These are phyloP conservation scores for Xylaria curta DNA, from an alignment of 495 filamentous ascomycete species.

Conservation along the genomic window DNA sequence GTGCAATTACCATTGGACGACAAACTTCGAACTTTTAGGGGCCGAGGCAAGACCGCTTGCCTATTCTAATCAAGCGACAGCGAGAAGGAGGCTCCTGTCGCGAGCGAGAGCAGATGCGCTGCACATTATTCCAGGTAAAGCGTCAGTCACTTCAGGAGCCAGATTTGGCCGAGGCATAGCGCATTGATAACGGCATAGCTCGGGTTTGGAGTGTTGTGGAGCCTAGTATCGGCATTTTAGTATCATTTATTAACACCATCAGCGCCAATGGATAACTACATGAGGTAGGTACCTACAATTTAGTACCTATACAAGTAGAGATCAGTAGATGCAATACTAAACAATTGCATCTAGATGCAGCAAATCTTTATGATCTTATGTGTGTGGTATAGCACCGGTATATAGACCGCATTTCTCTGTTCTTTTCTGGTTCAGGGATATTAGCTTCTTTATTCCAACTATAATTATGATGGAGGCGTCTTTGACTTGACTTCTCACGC, in stretches of 20 bases:
- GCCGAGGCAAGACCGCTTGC: not conserved
- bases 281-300: too few species aligned
- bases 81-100: not conserved
- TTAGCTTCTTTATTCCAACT: too few species aligned
- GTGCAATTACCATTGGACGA: slow-evolving; percentile 17
- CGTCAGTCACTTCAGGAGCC: not conserved
- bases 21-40: not conserved
- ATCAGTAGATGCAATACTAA: not conserved
- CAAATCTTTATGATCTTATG: too few species aligned
- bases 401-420: not conserved
- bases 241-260: not conserved
- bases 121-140: not conserved
- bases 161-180: slow-evolving; percentile 26
- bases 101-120: not conserved
- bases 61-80: not conserved
- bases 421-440: not conserved
- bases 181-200: not conserved
- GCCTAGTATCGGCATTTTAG: not conserved
- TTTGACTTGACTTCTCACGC: not conserved
- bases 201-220: slow-evolving; percentile 1
- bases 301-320: too few species aligned
- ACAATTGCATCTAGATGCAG: too few species aligned
- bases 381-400: too few species aligned
- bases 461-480: not conserved
- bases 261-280: not conserved